phyloP scores from a whole-genome alignment of 1,284 basidiomycete species.

The Leccinum subfulvum region DNA sequence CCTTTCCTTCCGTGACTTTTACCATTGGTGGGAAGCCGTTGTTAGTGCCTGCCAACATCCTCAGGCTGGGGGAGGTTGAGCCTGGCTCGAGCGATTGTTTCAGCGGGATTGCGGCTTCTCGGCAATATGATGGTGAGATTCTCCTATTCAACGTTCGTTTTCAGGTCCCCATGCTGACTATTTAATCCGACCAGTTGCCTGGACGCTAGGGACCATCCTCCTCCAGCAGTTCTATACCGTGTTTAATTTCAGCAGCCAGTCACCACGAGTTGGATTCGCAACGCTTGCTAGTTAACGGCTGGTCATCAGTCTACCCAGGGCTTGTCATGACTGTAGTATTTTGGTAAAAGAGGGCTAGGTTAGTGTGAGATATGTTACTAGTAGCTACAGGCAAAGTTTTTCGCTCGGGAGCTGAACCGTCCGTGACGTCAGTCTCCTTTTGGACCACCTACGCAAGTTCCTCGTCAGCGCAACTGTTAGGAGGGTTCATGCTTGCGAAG shows the following conservation, averaged over 20 bases:
- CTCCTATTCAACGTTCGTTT: background rate
- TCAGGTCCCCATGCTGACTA: background rate
- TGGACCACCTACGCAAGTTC: constrained; percentile 96
- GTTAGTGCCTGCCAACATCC: background rate
- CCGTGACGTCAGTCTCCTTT: constrained; percentile 62
- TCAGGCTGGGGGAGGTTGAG: background rate
- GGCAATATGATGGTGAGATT: background rate
- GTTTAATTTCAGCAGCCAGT: background rate
- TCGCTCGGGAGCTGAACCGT: constrained; percentile 10
- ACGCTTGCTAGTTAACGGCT: no score
- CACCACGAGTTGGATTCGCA: background rate
- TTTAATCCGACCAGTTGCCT: no score
- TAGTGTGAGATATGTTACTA: no score
- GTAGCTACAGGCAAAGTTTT: background rate
- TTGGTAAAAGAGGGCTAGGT: no score
- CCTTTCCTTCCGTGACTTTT: background rate
- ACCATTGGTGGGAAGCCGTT: background rate
- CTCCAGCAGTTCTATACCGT: background rate
- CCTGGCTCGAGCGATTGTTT: background rate
- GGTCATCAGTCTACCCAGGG: background rate
- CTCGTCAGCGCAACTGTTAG: constrained; percentile 86
- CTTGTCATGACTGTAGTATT: background rate
- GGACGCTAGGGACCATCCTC: no score
- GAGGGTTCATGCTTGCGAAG: constrained; percentile 98
- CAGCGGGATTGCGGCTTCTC: background rate